Conservation (phyloP, 2,329 filamentous ascomycete genomes). For the Sordariomycetes sp. region DNA sequence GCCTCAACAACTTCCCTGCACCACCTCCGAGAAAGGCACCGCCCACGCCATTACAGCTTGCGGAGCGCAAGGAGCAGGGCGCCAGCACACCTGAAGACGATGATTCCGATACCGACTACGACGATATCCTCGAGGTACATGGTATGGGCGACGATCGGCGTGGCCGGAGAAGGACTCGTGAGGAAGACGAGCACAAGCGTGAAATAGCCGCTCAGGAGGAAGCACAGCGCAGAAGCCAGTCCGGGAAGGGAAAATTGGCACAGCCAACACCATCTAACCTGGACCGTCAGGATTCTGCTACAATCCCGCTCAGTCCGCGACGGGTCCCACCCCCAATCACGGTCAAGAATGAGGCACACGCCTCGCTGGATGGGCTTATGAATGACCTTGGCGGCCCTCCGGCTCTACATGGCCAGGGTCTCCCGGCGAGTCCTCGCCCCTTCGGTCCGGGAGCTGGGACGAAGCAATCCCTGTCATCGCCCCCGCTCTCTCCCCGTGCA, state of each 20-base stretch:
- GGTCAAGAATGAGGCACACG: slow-evolving; percentile 24
- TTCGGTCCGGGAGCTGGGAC: slow-evolving; percentile 26
- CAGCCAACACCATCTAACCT: slow-evolving; percentile 7
- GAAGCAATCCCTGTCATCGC: slow-evolving; percentile 32
- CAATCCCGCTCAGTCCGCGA: slow-evolving; percentile 23
- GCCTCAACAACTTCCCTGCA: slow-evolving; percentile 36
- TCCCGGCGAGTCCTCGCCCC: slow-evolving; percentile 48
- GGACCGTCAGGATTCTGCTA: slow-evolving; percentile 9
- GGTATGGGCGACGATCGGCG: slow-evolving; percentile 48
- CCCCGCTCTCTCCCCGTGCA: slow-evolving; percentile 55
- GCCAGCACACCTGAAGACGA: slow-evolving; percentile 33
- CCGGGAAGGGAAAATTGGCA: slow-evolving; percentile 53
- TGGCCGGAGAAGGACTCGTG: slow-evolving; percentile 70
- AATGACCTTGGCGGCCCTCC: slow-evolving; percentile 22
- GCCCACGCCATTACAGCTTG: slow-evolving; percentile 70
- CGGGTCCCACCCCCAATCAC: slow-evolving; percentile 16
- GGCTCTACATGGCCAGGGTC: slow-evolving; percentile 42
- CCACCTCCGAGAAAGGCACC: slow-evolving; percentile 66
- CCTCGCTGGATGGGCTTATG: slow-evolving; percentile 39
- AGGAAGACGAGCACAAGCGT: slow-evolving; percentile 73
- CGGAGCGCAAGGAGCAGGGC: slow-evolving; percentile 15
- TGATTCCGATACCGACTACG: slow-evolving; percentile 69
- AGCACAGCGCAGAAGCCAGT: slow-evolving; percentile 56
- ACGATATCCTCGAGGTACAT: slow-evolving; percentile 60
- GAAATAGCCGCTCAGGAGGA: slow-evolving; percentile 55